Evolutionary conservation across 495 filamentous ascomycete species (phyloP).

Genomic region (Lasiosphaeriaceae sp.): DNA sequence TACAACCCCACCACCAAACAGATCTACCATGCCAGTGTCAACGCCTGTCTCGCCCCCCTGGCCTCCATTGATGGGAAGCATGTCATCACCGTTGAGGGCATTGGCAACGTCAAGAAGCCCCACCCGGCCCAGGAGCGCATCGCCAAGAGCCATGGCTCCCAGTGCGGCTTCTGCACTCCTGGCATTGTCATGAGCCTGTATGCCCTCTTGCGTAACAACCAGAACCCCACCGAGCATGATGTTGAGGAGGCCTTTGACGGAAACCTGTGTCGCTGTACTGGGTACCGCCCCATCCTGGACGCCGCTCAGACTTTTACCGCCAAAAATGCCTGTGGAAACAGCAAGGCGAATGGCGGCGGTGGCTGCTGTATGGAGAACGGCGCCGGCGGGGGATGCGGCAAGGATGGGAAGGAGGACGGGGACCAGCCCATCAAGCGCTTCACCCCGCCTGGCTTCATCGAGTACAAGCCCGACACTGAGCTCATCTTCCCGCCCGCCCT

Average conservation of each 20-base stretch:
- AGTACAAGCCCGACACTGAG: slow-evolving; percentile 88
- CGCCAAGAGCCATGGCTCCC: slow-evolving; percentile 65
- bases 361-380: slow-evolving; percentile 67
- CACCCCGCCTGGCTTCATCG: slow-evolving; percentile 82
- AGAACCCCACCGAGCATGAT: slow-evolving; percentile 63
- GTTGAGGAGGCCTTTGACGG: slow-evolving; percentile 92
- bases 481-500: slow-evolving; percentile 89
- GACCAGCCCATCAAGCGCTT: slow-evolving; percentile 62
- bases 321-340: slow-evolving; percentile 49
- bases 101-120: slow-evolving; percentile 80
- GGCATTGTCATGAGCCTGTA: slow-evolving; percentile 97
- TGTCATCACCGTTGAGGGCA: slow-evolving; percentile 97
- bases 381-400: slow-evolving; percentile 55
- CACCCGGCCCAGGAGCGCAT: slow-evolving; percentile 92
- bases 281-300: slow-evolving; percentile 90
- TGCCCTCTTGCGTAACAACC: slow-evolving; percentile 73
- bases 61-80: slow-evolving; percentile 95
- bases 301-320: slow-evolving; percentile 73
- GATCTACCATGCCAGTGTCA: slow-evolving; percentile 89
- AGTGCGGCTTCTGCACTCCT: slow-evolving; percentile 87
- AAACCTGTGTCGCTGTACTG: slow-evolving; percentile 93
- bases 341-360: slow-evolving; percentile 55
- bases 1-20: slow-evolving; percentile 85
- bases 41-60: slow-evolving; percentile 90
- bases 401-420: slow-evolving; percentile 37